Evolutionary conservation across 306 rosid genomes (phyloP), one percentile per base, ranked within the genome.

Genomic region (Alnus rubra): DNA sequence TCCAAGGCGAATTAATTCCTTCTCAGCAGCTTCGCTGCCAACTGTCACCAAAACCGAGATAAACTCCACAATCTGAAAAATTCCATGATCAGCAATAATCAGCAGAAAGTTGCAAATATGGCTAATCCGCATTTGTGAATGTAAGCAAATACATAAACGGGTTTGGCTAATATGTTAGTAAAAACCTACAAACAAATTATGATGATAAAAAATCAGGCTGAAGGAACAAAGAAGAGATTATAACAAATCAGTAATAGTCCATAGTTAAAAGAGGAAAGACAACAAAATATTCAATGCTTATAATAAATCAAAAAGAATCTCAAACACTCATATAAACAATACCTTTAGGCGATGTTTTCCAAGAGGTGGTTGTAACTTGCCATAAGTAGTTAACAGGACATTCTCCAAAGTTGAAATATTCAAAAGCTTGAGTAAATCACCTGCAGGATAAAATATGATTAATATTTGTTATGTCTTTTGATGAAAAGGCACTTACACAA

Each of bases 331-430:
- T 50, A 81, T 45, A 33, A 45, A 79, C 78, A 47, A 77, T 81
- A 96, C 99, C 99, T 96, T 96, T 74, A 96, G 83, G 49, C 99
- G 97, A 78, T 93, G 99, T 82, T 93, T 96, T 77, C 99, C 98
- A 58, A 96, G 97, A 78, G 99, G 97, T 31, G 99, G 99, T 84
- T 90, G 94, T 80, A 96, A 84, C 89, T 93, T 91, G 72, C 99
- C 99, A 81, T 87, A 96, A 69, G 99, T 91, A 84, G 99, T 96
- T 56, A 86, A 73, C 90, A 96, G 83, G 14, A 73, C 59, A 84
- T 81, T 84, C 79, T 91, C 98, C 16, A 82, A 80, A 23, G 97
- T 90, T 23, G 98, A 93, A 86, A 91, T 69, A 58, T 93, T 93
- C 83, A 96, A 81, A 58, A 91, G 98, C 91, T 90, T 86, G 70